Conservation (phyloP, 345 rosid genomes). For the Moricandia moricandioides region DNA sequence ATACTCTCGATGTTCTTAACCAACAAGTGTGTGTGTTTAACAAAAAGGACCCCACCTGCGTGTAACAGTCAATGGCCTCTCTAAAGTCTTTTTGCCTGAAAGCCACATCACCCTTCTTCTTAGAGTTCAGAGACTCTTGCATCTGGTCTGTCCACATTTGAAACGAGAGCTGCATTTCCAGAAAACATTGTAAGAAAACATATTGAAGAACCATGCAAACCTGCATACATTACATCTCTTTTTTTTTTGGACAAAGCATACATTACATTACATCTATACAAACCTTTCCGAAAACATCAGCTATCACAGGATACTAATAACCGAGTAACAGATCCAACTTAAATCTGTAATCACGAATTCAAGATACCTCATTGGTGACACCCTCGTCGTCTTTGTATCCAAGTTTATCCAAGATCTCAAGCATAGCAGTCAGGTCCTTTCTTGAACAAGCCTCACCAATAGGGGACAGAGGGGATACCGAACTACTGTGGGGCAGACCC, state of each 20-base stretch:
- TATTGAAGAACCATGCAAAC: neutral
- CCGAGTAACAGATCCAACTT: constrained; percentile 44
- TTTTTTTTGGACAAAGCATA: too few species aligned
- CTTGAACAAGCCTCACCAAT: constrained; percentile 86
- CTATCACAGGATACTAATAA: constrained; percentile 51
- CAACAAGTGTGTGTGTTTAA: neutral
- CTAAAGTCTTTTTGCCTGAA: constrained; percentile 79
- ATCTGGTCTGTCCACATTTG: constrained; percentile 92
- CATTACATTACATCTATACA: neutral
- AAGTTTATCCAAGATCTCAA: constrained; percentile 76
- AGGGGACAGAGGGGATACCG: constrained; percentile 61
- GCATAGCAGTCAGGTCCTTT: constrained; percentile 88
- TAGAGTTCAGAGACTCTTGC: constrained; percentile 84
- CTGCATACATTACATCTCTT: neutral
- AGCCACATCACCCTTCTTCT: constrained; percentile 88
- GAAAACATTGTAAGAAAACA: constrained; percentile 4
- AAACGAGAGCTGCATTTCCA: constrained; percentile 74
- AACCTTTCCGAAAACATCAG: constrained; percentile 46
- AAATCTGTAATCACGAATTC: constrained; percentile 28
- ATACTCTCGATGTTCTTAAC: neutral
- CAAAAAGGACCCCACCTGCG: constrained; percentile 53
- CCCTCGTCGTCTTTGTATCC: constrained; percentile 96
- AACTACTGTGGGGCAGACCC: constrained; percentile 68
- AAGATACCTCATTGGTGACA: constrained; percentile 70
- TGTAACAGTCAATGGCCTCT: constrained; percentile 67